phyloP scores from a whole-genome alignment of 73 alveolate species.

The Paramecium biaurelia region DNA sequence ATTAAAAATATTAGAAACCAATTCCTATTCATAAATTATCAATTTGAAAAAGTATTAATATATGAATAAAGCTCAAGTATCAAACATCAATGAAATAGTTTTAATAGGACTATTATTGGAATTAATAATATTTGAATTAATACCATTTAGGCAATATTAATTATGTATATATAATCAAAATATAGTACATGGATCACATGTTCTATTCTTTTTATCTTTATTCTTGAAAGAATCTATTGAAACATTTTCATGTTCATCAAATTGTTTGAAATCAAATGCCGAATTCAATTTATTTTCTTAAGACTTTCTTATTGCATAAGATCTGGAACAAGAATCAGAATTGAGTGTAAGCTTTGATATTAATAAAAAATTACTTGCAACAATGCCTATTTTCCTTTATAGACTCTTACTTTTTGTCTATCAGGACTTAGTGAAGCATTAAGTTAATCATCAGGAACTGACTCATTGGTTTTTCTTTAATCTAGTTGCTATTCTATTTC shows the following conservation, averaged over 20 bases:
- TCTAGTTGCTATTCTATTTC: neutral
- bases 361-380: neutral
- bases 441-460: neutral
- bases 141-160: neutral
- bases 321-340: neutral
- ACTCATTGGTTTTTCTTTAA: neutral
- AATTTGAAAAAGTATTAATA: neutral
- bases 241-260: constrained; percentile 30
- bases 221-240: neutral
- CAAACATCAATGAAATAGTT: neutral
- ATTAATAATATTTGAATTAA: neutral
- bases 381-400: neutral
- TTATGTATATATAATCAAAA: neutral
- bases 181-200: constrained; percentile 28
- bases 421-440: constrained; percentile 2
- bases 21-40: neutral
- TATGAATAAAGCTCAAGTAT: neutral
- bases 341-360: neutral
- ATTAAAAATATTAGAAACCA: neutral
- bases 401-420: neutral
- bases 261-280: constrained; percentile 4
- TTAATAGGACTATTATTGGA: neutral
- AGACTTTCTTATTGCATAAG: neutral
- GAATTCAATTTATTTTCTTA: neutral
- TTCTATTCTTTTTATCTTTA: constrained; percentile 14